A percentile compares a stretch with the other conserved stretches of the same genome.
These are phyloP conservation scores for Elaeis guineensis DNA, from an alignment of 176 grass and related monocot species.

Conservation along the genomic window DNA sequence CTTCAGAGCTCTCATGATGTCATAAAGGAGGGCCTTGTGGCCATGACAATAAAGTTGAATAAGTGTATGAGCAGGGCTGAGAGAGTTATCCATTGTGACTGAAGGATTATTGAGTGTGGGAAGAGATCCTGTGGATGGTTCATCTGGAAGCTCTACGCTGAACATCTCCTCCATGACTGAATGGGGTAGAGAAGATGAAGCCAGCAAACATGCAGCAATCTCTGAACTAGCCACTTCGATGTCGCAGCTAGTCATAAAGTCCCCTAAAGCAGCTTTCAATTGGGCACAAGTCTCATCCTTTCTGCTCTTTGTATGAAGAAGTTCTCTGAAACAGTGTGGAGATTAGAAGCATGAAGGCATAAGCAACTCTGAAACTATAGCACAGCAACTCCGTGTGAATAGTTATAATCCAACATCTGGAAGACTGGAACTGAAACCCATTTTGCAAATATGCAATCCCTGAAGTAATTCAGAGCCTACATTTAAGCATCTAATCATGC, in stretches of 20 bases:
- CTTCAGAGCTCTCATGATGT: constrained; percentile 14
- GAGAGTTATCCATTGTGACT: constrained; percentile 12
- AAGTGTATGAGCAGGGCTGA: constrained; percentile 17
- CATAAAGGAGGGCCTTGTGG: constrained; percentile 15
- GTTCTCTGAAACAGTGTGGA: constrained; percentile 2
- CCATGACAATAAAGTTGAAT: constrained; percentile 17
- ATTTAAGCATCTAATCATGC: too few relatives aligned
- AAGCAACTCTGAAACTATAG: too few relatives aligned
- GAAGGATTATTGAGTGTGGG: neutral
- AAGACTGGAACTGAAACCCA: too few relatives aligned
- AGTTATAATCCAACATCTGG: too few relatives aligned
- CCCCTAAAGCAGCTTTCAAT: constrained; percentile 8
- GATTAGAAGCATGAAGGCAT: neutral
- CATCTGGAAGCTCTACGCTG: constrained; percentile 1
- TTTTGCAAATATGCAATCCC: too few relatives aligned
- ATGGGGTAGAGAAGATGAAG: constrained; percentile 17
- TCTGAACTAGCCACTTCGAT: constrained; percentile 1
- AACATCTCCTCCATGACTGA: constrained; percentile 8
- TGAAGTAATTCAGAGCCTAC: too few relatives aligned
- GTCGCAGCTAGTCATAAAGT: constrained; percentile 5
- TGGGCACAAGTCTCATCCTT: constrained; percentile 1
- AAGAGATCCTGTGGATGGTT: constrained; percentile 1
- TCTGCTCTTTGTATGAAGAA: constrained; percentile 19
- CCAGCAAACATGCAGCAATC: constrained; percentile 1
- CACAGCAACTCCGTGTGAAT: too few relatives aligned